Percentiles rank a stretch among this genome's conserved stretches.
phyloP scores from a whole-genome alignment of 169 alveolate genomes.

The Cyclospora cayetanensis region DNA sequence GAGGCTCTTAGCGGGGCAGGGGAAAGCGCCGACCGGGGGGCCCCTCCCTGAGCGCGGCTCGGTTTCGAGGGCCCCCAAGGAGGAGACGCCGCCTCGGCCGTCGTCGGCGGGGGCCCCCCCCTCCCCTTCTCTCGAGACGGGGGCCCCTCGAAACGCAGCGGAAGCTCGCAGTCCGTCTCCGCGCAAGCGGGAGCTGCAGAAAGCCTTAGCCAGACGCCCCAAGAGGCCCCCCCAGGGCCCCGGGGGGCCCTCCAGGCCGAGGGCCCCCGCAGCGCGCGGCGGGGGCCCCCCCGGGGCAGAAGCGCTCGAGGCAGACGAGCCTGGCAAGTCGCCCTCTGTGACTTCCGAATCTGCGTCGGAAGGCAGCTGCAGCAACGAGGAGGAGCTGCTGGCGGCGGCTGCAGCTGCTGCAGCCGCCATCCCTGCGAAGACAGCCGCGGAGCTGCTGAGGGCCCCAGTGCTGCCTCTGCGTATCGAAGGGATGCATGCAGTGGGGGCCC shows the following conservation, averaged over 20 bases:
- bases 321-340: neutral
- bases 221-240: neutral
- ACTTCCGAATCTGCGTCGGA: neutral
- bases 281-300: neutral
- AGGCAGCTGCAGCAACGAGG: no score
- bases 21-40: neutral
- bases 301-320: neutral
- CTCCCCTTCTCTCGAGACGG: neutral
- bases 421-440: constrained; percentile 69
- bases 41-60: neutral
- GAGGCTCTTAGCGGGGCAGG: no score
- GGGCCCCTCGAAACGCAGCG: neutral
- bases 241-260: neutral
- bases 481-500: constrained; percentile 78
- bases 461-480: constrained; percentile 80
- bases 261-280: neutral
- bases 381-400: constrained; percentile 59
- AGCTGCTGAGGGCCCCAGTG: constrained; percentile 77
- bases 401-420: constrained; percentile 68
- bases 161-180: neutral
- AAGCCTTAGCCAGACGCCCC: neutral
- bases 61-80: neutral
- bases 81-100: no score
- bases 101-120: neutral
- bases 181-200: neutral